Percentiles rank a stretch among this genome's conserved stretches.
Evolutionary conservation across 352 stramenopile species (phyloP).

Genomic region (Globisporangium barbulae): DNA sequence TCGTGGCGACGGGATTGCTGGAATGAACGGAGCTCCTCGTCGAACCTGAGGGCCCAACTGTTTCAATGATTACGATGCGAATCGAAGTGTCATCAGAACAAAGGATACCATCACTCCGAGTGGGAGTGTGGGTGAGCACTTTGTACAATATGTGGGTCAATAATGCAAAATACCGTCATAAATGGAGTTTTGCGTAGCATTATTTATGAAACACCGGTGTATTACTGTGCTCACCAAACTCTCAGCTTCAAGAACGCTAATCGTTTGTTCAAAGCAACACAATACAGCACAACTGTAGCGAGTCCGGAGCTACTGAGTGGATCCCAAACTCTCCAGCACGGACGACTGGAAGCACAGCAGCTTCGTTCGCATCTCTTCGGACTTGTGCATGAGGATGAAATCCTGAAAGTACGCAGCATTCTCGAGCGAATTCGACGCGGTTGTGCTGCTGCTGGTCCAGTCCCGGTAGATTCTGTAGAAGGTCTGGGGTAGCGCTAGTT

Average conservation of each 20-base stretch:
- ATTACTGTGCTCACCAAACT: too few species aligned
- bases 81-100: not conserved
- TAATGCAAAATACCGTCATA: too few species aligned
- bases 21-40: too few species aligned
- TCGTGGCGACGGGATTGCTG: too few species aligned
- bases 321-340: not conserved
- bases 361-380: conserved; percentile 1
- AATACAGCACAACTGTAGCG: too few species aligned
- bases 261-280: too few species aligned
- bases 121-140: not conserved
- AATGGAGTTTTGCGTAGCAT: not conserved
- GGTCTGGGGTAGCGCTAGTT: not conserved
- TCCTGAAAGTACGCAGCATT: conserved; percentile 1
- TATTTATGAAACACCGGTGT: too few species aligned
- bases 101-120: not conserved
- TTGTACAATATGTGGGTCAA: too few species aligned
- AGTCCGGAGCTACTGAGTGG: too few species aligned
- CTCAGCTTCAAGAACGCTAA: too few species aligned
- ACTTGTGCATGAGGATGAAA: conserved; percentile 4
- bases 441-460: too few species aligned
- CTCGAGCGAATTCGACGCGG: not conserved
- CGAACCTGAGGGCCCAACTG: not conserved
- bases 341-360: not conserved
- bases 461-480: not conserved
- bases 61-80: not conserved